A percentile compares a stretch with the other conserved stretches of the same genome.
Conservation (phyloP, 1,284 basidiomycete species). For the Apiotrichum sp. region DNA sequence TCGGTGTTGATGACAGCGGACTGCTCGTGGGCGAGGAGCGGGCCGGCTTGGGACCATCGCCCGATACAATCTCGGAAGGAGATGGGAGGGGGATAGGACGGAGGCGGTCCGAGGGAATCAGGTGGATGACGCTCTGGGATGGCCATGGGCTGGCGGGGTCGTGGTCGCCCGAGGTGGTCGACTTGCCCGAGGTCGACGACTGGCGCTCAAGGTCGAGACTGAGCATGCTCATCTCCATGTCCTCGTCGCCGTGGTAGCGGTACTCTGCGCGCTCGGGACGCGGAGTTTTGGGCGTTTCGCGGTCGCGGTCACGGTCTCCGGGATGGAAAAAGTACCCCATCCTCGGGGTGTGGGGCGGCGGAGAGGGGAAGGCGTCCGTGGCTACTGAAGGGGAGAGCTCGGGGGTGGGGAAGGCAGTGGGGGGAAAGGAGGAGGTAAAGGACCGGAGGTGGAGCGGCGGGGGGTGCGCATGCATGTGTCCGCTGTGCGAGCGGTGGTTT, state of each 20-base stretch:
- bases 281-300: not conserved
- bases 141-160: not conserved
- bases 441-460: not conserved
- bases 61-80: too few species aligned
- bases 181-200: not conserved
- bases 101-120: not conserved
- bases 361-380: not conserved
- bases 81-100: slow-evolving; percentile 1
- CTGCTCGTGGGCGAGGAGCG: not conserved
- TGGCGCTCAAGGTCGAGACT: not conserved
- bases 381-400: not conserved
- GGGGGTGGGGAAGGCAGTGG: not conserved
- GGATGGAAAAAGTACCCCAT: not conserved
- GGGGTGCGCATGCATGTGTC: not conserved
- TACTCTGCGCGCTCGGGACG: not conserved
- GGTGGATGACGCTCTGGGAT: not conserved
- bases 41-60: not conserved
- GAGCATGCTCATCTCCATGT: not conserved
- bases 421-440: not conserved
- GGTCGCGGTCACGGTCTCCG: not conserved
- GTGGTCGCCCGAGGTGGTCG: not conserved
- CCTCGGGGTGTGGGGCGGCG: not conserved
- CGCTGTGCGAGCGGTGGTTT: not conserved
- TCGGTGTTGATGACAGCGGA: not conserved
- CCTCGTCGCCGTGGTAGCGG: not conserved